These are phyloP conservation scores for Xylaria sp. DNA, from an alignment of 2,329 filamentous ascomycete genomes.

Conservation along the genomic window DNA sequence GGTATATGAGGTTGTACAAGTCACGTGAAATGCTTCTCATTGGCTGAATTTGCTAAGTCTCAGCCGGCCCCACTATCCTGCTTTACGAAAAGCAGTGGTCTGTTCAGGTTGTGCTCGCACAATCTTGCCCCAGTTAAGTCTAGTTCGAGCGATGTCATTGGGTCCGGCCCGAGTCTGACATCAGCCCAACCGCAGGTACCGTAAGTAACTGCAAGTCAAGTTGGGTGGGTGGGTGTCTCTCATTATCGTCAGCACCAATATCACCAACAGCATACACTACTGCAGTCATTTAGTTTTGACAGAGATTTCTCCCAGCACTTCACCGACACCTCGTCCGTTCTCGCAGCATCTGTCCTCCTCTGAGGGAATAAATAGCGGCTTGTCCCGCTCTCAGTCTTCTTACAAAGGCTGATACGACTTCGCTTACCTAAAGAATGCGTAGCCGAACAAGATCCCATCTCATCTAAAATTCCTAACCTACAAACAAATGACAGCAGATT, in stretches of 20 bases:
- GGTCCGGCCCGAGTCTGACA: conserved; percentile 19
- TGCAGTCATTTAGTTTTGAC: conserved; percentile 21
- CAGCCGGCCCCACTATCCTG: conserved; percentile 35
- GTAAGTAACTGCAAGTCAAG: neutral
- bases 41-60: neutral
- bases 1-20: conserved; percentile 11
- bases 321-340: conserved; percentile 7
- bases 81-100: conserved; percentile 18
- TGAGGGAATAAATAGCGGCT: conserved; percentile 24
- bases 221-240: neutral
- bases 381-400: conserved; percentile 1
- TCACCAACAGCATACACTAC: conserved; percentile 12
- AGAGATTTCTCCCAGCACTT: neutral
- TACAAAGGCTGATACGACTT: neutral
- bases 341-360: neutral
- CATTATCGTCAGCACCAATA: conserved; percentile 18
- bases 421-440: conserved; percentile 17
- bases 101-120: neutral
- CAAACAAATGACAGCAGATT: neutral
- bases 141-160: neutral
- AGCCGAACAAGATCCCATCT: neutral
- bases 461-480: neutral
- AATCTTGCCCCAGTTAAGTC: neutral
- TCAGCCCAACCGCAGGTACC: conserved; percentile 17
- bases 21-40: conserved; percentile 26